A percentile compares a stretch with the other conserved stretches of the same genome.
These are phyloP conservation scores for Sporothrix humicola DNA, from an alignment of 2,329 filamentous ascomycete species.

Conservation along the genomic window DNA sequence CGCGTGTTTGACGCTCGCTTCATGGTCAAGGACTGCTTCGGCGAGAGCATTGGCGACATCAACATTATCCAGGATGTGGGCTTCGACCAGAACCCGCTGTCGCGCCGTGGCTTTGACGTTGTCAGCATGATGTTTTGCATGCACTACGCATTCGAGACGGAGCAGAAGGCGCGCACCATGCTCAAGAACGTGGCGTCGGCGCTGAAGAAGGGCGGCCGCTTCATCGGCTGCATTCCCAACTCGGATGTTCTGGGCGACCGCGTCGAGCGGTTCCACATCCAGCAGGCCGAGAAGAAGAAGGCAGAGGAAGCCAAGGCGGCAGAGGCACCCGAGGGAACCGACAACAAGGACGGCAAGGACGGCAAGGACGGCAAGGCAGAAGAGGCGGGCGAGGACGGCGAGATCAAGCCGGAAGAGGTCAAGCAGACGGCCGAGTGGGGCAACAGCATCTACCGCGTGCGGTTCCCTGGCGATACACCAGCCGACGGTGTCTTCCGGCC, in stretches of 20 bases:
- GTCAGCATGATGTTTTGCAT: slow-evolving; percentile 99
- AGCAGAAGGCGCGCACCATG: slow-evolving; percentile 90
- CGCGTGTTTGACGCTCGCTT: slow-evolving; percentile 85
- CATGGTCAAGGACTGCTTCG: slow-evolving; percentile 89
- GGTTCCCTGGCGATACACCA: slow-evolving; percentile 82
- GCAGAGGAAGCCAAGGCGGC: slow-evolving; percentile 47
- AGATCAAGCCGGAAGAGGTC: slow-evolving; percentile 54
- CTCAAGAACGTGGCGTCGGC: slow-evolving; percentile 88
- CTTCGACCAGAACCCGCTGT: slow-evolving; percentile 77
- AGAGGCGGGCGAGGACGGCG: slow-evolving; percentile 49
- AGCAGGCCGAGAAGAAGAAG: slow-evolving; percentile 47
- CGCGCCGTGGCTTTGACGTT: slow-evolving; percentile 86
- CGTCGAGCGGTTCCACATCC: slow-evolving; percentile 74
- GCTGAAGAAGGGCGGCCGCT: slow-evolving; percentile 90
- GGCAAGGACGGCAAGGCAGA: slow-evolving; percentile 50
- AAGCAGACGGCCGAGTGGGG: slow-evolving; percentile 81
- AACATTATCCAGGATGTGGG: slow-evolving; percentile 84
- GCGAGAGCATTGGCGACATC: slow-evolving; percentile 79
- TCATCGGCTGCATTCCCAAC: slow-evolving; percentile 96
- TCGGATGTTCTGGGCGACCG: slow-evolving; percentile 84
- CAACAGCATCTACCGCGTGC: slow-evolving; percentile 89
- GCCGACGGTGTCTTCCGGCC: slow-evolving; percentile 90
- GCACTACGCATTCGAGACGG: slow-evolving; percentile 96
- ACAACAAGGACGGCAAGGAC: slow-evolving; percentile 45
- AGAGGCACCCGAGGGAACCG: slow-evolving; percentile 42